A percentile compares a stretch with the other conserved stretches of the same genome.
These are phyloP conservation scores for Penicillium sp. DNA, from an alignment of 2,329 filamentous ascomycete species.

Conservation along the genomic window DNA sequence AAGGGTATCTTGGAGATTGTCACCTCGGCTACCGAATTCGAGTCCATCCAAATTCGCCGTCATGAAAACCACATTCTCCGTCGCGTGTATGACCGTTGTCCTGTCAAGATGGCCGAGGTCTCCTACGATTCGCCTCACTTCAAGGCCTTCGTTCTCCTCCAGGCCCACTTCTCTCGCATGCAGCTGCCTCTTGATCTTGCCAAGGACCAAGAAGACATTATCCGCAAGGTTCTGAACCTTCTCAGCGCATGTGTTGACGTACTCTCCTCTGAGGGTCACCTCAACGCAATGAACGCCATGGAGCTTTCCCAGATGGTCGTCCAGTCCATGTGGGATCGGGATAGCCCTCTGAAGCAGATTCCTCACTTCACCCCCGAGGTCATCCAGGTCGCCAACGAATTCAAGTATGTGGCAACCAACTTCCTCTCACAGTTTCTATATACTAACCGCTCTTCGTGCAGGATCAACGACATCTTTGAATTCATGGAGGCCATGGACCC, in stretches of 20 bases:
- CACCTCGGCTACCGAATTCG: constrained; percentile 95
- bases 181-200: constrained; percentile 92
- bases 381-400: constrained; percentile 78
- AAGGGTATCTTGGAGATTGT: constrained; percentile 97
- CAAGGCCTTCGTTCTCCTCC: constrained; percentile 95
- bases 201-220: constrained; percentile 89
- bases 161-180: constrained; percentile 97
- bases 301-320: constrained; percentile 99
- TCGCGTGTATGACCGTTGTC: constrained; percentile 90
- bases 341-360: constrained; percentile 95
- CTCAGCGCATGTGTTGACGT: constrained; percentile 93
- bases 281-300: constrained; percentile 98
- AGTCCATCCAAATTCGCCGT: constrained; percentile 88
- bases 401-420: constrained; percentile 60
- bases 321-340: constrained; percentile 98
- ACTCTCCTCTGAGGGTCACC: constrained; percentile 88
- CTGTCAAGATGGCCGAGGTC: constrained; percentile 89
- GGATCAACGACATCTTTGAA: constrained; percentile 90
- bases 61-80: constrained; percentile 87
- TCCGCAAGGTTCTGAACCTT: constrained; percentile 82
- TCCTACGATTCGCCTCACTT: constrained; percentile 94
- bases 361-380: constrained; percentile 86
- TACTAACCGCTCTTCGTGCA: constrained; percentile 38
- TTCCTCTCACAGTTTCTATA: constrained; percentile 27
- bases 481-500: constrained; percentile 99